Evolutionary conservation across 2,329 filamentous ascomycete species (phyloP).

Genomic region (Coniochaeta sp.): DNA sequence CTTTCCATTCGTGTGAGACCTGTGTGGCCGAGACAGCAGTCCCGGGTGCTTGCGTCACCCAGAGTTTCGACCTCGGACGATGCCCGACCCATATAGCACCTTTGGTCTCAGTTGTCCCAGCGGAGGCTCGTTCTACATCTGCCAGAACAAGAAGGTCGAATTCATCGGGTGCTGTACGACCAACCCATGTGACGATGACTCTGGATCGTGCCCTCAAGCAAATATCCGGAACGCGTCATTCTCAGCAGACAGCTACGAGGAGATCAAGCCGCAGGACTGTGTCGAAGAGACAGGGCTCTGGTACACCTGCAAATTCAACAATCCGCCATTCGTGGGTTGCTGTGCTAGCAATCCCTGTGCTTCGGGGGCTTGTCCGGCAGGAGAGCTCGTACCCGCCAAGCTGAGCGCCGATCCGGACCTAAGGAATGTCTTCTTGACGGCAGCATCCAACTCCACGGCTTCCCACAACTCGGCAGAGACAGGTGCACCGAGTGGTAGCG

Average conservation of each 20-base stretch:
- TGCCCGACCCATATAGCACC: neutral
- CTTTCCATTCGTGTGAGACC: neutral
- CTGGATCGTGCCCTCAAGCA: slow-evolving; percentile 3
- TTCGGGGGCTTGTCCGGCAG: slow-evolving; percentile 14
- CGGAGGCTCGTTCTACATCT: slow-evolving; percentile 28
- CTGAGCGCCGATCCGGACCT: slow-evolving; percentile 14
- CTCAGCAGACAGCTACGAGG: slow-evolving; percentile 12
- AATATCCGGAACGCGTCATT: slow-evolving; percentile 4
- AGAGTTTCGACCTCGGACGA: neutral
- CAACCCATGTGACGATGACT: slow-evolving; percentile 9
- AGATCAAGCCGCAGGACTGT: slow-evolving; percentile 25
- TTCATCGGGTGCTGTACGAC: slow-evolving; percentile 34
- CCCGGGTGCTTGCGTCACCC: neutral
- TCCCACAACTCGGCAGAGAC: neutral
- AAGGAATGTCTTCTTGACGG: slow-evolving; percentile 9
- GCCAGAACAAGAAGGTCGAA: slow-evolving; percentile 18
- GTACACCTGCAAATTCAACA: slow-evolving; percentile 23
- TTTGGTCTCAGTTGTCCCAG: slow-evolving; percentile 18
- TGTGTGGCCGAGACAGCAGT: neutral
- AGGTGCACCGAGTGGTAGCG: neutral
- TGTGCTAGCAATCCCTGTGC: slow-evolving; percentile 26
- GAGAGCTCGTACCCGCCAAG: slow-evolving; percentile 15
- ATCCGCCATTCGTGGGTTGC: slow-evolving; percentile 30
- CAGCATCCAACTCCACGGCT: neutral
- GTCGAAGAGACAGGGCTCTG: slow-evolving; percentile 17